Conservation (phyloP, 192 early-diverging fungal species). For the Gamsiella multidivaricata region DNA sequence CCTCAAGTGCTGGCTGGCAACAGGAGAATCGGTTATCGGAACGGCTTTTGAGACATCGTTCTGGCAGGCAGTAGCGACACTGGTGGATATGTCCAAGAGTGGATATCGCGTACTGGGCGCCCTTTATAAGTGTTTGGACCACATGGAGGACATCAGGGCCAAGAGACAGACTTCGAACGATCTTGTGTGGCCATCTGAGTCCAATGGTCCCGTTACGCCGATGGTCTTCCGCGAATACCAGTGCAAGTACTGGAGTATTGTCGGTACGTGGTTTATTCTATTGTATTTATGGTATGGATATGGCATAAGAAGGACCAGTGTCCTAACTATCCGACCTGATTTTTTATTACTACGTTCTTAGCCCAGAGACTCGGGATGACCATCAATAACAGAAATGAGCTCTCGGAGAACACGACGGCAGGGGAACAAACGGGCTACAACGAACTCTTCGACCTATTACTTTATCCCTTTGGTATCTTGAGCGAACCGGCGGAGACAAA, state of each 20-base stretch:
- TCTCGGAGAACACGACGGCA: slow-evolving; percentile 9
- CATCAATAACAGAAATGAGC: slow-evolving; percentile 20
- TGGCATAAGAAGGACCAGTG: not conserved
- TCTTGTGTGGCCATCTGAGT: slow-evolving; percentile 8
- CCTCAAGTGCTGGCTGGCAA: slow-evolving; percentile 35
- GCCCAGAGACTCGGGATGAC: slow-evolving; percentile 23
- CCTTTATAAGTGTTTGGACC: slow-evolving; percentile 29
- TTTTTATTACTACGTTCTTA: slow-evolving; percentile 3
- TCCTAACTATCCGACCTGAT: too few species aligned
- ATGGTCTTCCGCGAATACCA: slow-evolving; percentile 24
- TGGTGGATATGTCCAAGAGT: slow-evolving; percentile 32
- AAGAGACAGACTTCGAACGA: slow-evolving; percentile 10
- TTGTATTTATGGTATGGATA: too few species aligned
- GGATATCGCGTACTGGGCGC: slow-evolving; percentile 4
- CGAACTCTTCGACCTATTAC: slow-evolving; percentile 9
- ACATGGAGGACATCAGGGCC: slow-evolving; percentile 27
- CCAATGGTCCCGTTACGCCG: slow-evolving; percentile 1
- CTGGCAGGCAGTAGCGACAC: slow-evolving; percentile 23
- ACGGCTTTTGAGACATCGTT: slow-evolving; percentile 29
- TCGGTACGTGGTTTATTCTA: slow-evolving; percentile 13
- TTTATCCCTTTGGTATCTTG: slow-evolving; percentile 24
- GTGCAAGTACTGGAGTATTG: slow-evolving; percentile 38
- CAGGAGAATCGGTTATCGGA: slow-evolving; percentile 29
- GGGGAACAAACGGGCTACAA: slow-evolving; percentile 6
- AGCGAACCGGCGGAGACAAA: not conserved